phyloP scores from a whole-genome alignment of 2,329 filamentous ascomycete species.

The Cladosporium austrohemisphaericum region DNA sequence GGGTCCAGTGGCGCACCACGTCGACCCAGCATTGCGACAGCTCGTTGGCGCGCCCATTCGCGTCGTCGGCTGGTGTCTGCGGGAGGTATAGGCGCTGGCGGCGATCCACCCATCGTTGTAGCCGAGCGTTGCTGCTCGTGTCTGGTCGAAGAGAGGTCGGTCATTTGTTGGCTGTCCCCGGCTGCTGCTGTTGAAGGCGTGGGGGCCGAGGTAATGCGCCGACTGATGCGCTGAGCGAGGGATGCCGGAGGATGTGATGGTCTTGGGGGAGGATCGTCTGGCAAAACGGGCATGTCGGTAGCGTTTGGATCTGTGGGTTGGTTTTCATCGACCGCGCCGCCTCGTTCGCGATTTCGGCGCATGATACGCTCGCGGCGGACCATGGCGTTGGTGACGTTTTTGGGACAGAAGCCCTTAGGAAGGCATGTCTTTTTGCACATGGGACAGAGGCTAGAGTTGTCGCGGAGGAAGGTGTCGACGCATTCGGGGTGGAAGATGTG shows the following conservation, averaged over 20 bases:
- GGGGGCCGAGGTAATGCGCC: constrained; percentile 13
- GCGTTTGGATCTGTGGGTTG: neutral
- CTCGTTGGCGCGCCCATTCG: constrained; percentile 46
- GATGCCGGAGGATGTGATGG: constrained; percentile 13
- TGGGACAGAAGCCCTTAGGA: constrained; percentile 57
- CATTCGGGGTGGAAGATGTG: constrained; percentile 94
- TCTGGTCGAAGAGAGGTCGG: constrained; percentile 16
- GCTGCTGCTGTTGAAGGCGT: neutral
- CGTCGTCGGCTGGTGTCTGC: constrained; percentile 29
- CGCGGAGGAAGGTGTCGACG: constrained; percentile 76
- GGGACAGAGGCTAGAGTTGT: constrained; percentile 82
- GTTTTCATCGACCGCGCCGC: neutral
- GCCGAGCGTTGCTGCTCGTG: constrained; percentile 10
- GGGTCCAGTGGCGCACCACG: constrained; percentile 25
- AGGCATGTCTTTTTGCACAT: constrained; percentile 83
- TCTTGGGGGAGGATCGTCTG: neutral
- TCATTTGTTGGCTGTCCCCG: constrained; percentile 21
- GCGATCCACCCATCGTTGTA: constrained; percentile 12
- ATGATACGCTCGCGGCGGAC: constrained; percentile 74
- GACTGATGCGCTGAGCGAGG: constrained; percentile 8
- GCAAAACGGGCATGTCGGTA: constrained; percentile 9
- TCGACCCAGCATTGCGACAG: constrained; percentile 41
- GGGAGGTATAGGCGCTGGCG: constrained; percentile 18
- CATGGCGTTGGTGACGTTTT: constrained; percentile 76
- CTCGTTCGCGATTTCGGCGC: constrained; percentile 55